Evolutionary conservation across 1,284 basidiomycete genomes (phyloP).

Genomic region (Cutaneotrichosporon spelunceum): DNA sequence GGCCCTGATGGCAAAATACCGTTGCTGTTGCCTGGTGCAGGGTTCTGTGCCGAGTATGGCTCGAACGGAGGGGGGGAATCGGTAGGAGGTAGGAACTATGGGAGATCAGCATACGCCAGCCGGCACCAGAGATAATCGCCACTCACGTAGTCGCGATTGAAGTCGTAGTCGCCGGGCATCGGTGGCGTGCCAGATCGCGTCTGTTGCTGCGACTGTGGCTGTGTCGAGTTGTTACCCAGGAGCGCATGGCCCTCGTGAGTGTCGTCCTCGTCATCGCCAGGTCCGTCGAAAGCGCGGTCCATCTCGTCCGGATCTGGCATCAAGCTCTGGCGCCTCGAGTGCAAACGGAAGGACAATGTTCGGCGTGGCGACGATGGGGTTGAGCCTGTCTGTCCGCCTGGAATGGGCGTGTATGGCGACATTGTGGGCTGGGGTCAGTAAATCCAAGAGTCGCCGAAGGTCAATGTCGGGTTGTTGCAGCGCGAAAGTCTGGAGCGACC

Average conservation of each 20-base stretch:
- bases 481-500: background rate
- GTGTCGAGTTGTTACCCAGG: slow-evolving; percentile 1
- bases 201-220: background rate
- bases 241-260: slow-evolving; percentile 25
- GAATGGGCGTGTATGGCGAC: slow-evolving; percentile 35
- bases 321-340: slow-evolving; percentile 19
- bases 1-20: slow-evolving; percentile 64
- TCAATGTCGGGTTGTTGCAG: background rate
- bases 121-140: background rate
- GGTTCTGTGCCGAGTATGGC: slow-evolving; percentile 61
- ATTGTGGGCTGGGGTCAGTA: slow-evolving; percentile 21
- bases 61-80: slow-evolving; percentile 72
- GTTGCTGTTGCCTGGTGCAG: slow-evolving; percentile 72
- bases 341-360: slow-evolving; percentile 31
- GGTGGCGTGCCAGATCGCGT: slow-evolving; percentile 10
- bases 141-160: slow-evolving; percentile 70
- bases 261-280: slow-evolving; percentile 34
- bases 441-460: background rate
- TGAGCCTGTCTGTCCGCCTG: slow-evolving; percentile 10
- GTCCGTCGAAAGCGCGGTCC: slow-evolving; percentile 50
- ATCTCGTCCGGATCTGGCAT: slow-evolving; percentile 49
- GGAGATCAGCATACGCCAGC: background rate
- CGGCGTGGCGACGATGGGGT: slow-evolving; percentile 31
- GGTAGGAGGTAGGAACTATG: slow-evolving; percentile 59
- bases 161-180: slow-evolving; percentile 64